Evolutionary conservation across 2,329 filamentous ascomycete species (phyloP).

Genomic region (Hypoxylon sp.): DNA sequence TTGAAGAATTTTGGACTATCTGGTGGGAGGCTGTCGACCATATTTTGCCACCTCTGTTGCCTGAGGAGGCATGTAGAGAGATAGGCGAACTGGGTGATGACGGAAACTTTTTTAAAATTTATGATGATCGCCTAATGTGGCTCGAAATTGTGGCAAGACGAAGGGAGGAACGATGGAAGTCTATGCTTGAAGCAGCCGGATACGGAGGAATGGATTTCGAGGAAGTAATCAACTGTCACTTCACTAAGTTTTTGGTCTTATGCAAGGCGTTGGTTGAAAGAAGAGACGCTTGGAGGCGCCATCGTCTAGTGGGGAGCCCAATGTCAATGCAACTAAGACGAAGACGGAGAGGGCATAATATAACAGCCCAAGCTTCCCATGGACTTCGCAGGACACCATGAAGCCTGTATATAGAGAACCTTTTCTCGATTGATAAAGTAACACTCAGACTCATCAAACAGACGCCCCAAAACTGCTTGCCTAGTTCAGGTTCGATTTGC

Average conservation of each 20-base stretch:
- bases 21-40: constrained; percentile 17
- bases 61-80: neutral
- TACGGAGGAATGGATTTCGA: constrained; percentile 12
- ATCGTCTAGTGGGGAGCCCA: constrained; percentile 4
- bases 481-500: neutral
- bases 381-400: neutral
- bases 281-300: constrained; percentile 2
- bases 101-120: no score
- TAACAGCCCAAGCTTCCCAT: neutral
- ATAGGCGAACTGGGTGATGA: no score
- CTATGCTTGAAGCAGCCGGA: constrained; percentile 1
- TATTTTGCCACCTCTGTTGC: constrained; percentile 9
- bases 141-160: neutral
- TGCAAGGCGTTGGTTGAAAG: constrained; percentile 4
- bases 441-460: neutral
- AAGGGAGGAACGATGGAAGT: constrained; percentile 10
- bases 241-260: constrained; percentile 3
- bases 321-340: neutral
- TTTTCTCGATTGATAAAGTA: neutral
- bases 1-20: constrained; percentile 18
- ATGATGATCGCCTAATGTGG: no score
- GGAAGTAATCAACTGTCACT: constrained; percentile 16
- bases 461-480: neutral
- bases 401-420: neutral
- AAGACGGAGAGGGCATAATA: constrained; percentile 1